These are phyloP conservation scores for Didymella sp. DNA, from an alignment of 2,329 filamentous ascomycete species.

Conservation along the genomic window DNA sequence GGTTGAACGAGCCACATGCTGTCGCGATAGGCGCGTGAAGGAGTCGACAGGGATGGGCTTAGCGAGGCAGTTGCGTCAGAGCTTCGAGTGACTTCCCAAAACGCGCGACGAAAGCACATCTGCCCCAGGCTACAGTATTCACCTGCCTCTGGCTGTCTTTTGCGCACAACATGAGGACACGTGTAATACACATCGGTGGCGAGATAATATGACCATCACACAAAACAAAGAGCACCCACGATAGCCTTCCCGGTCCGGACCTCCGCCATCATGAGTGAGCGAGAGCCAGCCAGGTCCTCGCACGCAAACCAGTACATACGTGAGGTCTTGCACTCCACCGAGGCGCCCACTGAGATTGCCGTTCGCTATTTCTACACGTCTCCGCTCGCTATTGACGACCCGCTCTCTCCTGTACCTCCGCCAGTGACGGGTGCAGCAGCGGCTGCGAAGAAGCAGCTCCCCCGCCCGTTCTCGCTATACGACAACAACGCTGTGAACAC, in stretches of 20 bases:
- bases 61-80: conserved; percentile 41
- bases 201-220: conserved; percentile 26
- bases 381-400: conserved; percentile 83
- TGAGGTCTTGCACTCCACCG: conserved; percentile 51
- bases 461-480: conserved; percentile 77
- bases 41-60: conserved; percentile 13
- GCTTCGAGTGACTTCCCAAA: conserved; percentile 28
- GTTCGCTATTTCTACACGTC: conserved; percentile 81
- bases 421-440: conserved; percentile 56
- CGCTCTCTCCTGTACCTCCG: conserved; percentile 71
- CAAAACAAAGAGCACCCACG: background rate
- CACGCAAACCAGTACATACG: conserved; percentile 55
- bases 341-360: conserved; percentile 44
- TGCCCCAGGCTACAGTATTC: conserved; percentile 29
- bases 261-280: conserved; percentile 30
- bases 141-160: conserved; percentile 8
- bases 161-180: conserved; percentile 18
- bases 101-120: conserved; percentile 21
- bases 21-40: background rate
- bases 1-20: background rate
- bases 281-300: conserved; percentile 35
- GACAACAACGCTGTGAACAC: conserved; percentile 83
- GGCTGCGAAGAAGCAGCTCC: conserved; percentile 62
- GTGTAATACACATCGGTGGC: conserved; percentile 7
- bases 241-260: background rate